These are phyloP conservation scores for Akanthomyces uredinophilus DNA, from an alignment of 2,329 filamentous ascomycete genomes.

Conservation along the genomic window DNA sequence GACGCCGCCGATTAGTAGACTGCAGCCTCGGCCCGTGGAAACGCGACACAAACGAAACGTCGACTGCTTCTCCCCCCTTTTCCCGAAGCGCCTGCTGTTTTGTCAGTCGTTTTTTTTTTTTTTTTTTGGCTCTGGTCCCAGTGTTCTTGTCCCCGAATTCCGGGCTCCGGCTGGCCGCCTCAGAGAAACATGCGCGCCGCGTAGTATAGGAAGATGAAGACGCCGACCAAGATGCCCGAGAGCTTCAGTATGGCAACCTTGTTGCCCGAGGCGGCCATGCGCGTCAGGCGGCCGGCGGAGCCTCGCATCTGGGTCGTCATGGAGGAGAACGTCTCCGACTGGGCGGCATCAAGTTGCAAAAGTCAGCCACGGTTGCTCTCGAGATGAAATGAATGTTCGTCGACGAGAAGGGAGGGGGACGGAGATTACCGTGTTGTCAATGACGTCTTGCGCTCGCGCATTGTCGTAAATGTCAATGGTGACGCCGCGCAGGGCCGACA, in stretches of 20 bases:
- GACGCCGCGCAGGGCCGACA: conserved; percentile 84
- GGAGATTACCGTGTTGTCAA: conserved; percentile 75
- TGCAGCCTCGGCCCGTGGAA: not conserved
- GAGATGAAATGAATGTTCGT: too few species aligned
- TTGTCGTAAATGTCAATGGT: conserved; percentile 98
- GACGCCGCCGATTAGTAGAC: not conserved
- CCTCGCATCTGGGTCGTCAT: conserved; percentile 80
- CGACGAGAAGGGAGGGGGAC: too few species aligned
- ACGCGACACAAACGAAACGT: not conserved
- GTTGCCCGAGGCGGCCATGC: conserved; percentile 89
- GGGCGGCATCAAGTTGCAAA: not conserved
- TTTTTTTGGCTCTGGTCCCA: too few species aligned
- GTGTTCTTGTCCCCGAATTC: too few species aligned
- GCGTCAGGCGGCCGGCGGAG: conserved; percentile 72
- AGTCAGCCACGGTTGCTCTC: not conserved
- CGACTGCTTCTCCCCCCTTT: not conserved
- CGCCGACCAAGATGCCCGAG: conserved; percentile 71
- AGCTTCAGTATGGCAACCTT: conserved; percentile 88
- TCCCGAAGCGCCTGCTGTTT: too few species aligned
- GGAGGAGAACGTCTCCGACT: conserved; percentile 87
- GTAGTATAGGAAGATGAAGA: conserved; percentile 73
- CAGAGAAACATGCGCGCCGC: conserved; percentile 59
- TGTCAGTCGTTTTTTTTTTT: too few species aligned
- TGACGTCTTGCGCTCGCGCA: conserved; percentile 78
- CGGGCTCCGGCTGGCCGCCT: conserved; percentile 13